phyloP scores from a whole-genome alignment of 768 basidiomycete genomes.

The Lactarius hatsudake region DNA sequence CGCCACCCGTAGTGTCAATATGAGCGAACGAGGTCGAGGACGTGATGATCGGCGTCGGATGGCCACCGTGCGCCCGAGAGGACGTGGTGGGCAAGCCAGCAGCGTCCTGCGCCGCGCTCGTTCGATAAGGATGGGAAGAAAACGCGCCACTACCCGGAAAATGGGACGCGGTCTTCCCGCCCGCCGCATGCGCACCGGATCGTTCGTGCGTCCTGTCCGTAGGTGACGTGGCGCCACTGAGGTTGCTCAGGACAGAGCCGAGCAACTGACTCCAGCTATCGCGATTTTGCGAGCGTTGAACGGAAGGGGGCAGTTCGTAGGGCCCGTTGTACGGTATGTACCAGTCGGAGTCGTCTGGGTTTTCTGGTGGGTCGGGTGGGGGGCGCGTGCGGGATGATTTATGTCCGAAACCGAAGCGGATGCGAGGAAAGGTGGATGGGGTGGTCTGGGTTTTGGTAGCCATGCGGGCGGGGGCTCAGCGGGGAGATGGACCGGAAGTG shows the following conservation, averaged over 20 bases:
- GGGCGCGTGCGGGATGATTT: slow-evolving; percentile 20
- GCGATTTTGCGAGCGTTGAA: slow-evolving; percentile 27
- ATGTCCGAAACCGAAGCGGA: slow-evolving; percentile 38
- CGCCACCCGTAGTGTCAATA: slow-evolving; percentile 51
- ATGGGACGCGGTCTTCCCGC: slow-evolving; percentile 29
- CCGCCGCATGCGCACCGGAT: slow-evolving; percentile 1
- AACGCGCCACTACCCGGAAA: slow-evolving; percentile 26
- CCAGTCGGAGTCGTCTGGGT: slow-evolving; percentile 46
- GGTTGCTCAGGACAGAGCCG: slow-evolving; percentile 31
- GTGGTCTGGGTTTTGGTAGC: slow-evolving; percentile 35
- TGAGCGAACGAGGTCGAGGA: slow-evolving; percentile 43
- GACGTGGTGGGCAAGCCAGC: not conserved
- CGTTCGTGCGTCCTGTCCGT: slow-evolving; percentile 9
- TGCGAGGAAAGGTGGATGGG: slow-evolving; percentile 38
- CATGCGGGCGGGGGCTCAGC: slow-evolving; percentile 33
- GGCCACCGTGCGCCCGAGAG: not conserved
- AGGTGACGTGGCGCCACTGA: slow-evolving; percentile 6
- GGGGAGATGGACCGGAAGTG: not conserved
- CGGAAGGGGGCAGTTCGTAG: slow-evolving; percentile 39
- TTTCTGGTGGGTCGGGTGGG: slow-evolving; percentile 28
- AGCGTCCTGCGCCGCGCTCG: not conserved
- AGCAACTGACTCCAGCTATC: slow-evolving; percentile 37
- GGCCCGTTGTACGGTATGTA: slow-evolving; percentile 67
- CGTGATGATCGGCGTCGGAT: slow-evolving; percentile 29
- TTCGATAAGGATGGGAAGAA: slow-evolving; percentile 22